phyloP scores from a whole-genome alignment of 2,329 filamentous ascomycete genomes.

The Colletotrichum lindemuthianum region DNA sequence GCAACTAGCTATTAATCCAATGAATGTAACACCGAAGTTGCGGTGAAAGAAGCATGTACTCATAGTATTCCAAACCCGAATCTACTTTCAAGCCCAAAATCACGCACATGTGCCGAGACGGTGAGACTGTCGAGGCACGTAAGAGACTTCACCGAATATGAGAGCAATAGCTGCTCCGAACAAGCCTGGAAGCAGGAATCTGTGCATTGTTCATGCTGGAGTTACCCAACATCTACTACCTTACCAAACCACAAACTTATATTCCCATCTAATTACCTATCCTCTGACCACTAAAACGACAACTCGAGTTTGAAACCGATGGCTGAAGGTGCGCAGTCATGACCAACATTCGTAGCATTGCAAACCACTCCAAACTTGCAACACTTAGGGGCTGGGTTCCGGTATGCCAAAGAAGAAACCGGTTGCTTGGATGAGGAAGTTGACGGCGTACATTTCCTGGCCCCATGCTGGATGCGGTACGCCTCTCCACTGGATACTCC shows the following conservation, averaged over 20 bases:
- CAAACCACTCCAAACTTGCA: constrained; percentile 8
- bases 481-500: background rate
- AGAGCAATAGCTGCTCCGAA: constrained; percentile 7
- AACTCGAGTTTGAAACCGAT: background rate
- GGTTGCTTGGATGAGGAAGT: constrained; percentile 9
- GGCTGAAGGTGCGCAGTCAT: background rate
- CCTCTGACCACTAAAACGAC: background rate
- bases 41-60: constrained; percentile 7
- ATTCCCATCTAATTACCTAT: background rate
- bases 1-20: background rate
- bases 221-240: constrained; percentile 2
- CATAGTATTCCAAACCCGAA: background rate
- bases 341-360: background rate
- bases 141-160: background rate
- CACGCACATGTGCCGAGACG: background rate
- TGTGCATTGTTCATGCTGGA: background rate
- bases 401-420: constrained; percentile 16
- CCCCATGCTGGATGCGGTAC: constrained; percentile 4
- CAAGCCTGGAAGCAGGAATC: background rate
- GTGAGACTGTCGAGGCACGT: constrained; percentile 1
- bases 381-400: background rate
- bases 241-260: constrained; percentile 2
- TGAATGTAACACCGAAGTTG: background rate
- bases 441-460: background rate
- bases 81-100: background rate